Evolutionary conservation across 805 yeast species (phyloP).

Genomic region (Candida alai): DNA sequence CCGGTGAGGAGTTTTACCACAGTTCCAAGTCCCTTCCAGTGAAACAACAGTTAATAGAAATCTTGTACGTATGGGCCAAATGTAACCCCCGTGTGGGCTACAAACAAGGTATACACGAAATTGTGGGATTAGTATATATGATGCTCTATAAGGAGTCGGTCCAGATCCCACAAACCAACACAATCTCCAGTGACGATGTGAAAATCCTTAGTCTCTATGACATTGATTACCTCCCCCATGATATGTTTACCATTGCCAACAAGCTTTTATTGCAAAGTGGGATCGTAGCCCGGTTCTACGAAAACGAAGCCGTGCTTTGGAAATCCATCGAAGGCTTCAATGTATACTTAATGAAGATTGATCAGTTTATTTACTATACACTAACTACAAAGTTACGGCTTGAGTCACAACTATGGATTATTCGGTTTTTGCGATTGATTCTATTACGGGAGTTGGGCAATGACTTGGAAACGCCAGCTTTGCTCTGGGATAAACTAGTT

Average conservation of each 20-base stretch:
- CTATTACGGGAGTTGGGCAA: conserved; percentile 47
- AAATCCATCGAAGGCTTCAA: conserved; percentile 48
- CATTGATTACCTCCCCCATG: conserved; percentile 34
- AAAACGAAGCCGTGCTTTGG: conserved; percentile 39
- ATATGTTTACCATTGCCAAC: conserved; percentile 42
- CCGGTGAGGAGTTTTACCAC: conserved; percentile 37
- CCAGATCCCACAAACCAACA: conserved; percentile 21
- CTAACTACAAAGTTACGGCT: conserved; percentile 40
- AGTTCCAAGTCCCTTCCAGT: conserved; percentile 14
- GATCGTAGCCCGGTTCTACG: conserved; percentile 32
- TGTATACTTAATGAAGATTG: conserved; percentile 45
- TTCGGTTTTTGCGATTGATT: conserved; percentile 47
- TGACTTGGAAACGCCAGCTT: conserved; percentile 27
- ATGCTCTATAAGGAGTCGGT: conserved; percentile 36
- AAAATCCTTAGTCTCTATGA: conserved; percentile 39
- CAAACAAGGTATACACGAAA: conserved; percentile 54
- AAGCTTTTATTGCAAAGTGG: conserved; percentile 40
- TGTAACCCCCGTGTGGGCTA: conserved; percentile 46
- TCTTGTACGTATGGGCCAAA: conserved; percentile 48
- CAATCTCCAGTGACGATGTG: conserved; percentile 25
- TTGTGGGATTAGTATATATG: conserved; percentile 45
- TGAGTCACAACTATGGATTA: conserved; percentile 53
- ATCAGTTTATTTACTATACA: conserved; percentile 44
- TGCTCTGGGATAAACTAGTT: conserved; percentile 50
- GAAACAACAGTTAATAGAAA: conserved; percentile 34